These are phyloP conservation scores for Nannizziopsis barbatae DNA, from an alignment of 2,329 filamentous ascomycete genomes.

Conservation along the genomic window DNA sequence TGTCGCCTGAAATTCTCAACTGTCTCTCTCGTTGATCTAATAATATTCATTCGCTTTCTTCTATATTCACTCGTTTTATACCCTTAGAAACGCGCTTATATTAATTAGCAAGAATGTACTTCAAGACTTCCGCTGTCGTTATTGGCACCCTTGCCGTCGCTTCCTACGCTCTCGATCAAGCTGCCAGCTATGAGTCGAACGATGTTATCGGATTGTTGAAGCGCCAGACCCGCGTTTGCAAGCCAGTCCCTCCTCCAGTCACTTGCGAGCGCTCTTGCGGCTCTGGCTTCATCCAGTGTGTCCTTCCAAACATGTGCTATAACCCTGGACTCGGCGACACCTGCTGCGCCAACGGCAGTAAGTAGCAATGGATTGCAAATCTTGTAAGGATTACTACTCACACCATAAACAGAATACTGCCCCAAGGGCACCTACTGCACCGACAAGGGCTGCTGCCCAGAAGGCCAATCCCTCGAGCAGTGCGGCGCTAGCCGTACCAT, in stretches of 20 bases:
- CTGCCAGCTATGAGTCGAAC: slow-evolving; percentile 1
- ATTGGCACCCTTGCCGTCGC: slow-evolving; percentile 5
- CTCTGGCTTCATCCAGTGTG: slow-evolving; percentile 4
- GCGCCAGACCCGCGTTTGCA: slow-evolving; percentile 5
- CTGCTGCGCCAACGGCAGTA: slow-evolving; percentile 13
- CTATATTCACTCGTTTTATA: slow-evolving; percentile 2
- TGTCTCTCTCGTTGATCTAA: neutral
- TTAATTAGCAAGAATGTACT: slow-evolving; percentile 4
- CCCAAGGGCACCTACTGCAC: slow-evolving; percentile 9
- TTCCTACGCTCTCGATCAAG: neutral
- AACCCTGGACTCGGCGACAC: slow-evolving; percentile 8
- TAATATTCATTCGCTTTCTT: neutral
- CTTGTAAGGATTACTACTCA: neutral
- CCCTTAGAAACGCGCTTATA: neutral
- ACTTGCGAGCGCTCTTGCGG: slow-evolving; percentile 12
- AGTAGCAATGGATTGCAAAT: neutral
- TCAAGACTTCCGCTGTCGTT: slow-evolving; percentile 3
- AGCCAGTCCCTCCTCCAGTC: slow-evolving; percentile 7
- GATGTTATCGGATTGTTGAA: slow-evolving; percentile 1
- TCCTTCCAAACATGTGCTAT: slow-evolving; percentile 3
- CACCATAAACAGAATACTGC: slow-evolving; percentile 10
- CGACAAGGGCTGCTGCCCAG: slow-evolving; percentile 9
- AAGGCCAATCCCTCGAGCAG: slow-evolving; percentile 7
- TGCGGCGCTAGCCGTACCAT: slow-evolving; percentile 7
- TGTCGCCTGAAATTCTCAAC: neutral